Evolutionary conservation across 2,329 filamentous ascomycete genomes (phyloP).

Genomic region (Penicillium corylophilum): DNA sequence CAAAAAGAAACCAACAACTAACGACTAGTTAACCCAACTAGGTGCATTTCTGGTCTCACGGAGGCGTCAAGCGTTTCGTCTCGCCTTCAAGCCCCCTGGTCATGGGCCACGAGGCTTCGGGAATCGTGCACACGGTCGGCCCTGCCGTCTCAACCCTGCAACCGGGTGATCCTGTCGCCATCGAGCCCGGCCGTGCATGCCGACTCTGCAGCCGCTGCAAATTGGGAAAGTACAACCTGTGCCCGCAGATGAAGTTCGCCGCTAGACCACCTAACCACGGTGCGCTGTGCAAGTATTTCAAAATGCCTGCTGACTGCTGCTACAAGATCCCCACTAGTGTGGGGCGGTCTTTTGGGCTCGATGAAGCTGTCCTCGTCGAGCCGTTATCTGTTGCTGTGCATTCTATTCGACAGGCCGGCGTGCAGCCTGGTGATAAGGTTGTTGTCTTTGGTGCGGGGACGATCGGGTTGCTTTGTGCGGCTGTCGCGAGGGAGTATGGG

Average conservation of each 20-base stretch:
- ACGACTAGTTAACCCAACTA: constrained; percentile 2
- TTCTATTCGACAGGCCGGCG: constrained; percentile 39
- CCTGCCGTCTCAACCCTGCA: constrained; percentile 25
- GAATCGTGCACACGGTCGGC: constrained; percentile 31
- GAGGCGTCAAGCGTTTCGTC: constrained; percentile 35
- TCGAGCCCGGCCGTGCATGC: constrained; percentile 41
- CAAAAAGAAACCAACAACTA: not conserved
- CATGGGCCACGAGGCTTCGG: constrained; percentile 40
- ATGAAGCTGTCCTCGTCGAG: constrained; percentile 45
- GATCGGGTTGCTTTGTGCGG: constrained; percentile 62
- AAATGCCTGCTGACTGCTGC: constrained; percentile 41
- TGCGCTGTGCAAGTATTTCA: constrained; percentile 41
- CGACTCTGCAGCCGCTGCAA: constrained; percentile 39
- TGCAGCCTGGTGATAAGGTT: constrained; percentile 42
- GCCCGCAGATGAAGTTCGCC: constrained; percentile 41
- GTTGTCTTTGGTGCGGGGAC: constrained; percentile 66
- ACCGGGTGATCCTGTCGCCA: constrained; percentile 36
- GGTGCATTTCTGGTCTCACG: constrained; percentile 44
- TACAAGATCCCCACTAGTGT: constrained; percentile 35
- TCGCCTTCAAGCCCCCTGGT: constrained; percentile 26
- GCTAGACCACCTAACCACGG: constrained; percentile 42
- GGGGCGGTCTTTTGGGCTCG: constrained; percentile 7
- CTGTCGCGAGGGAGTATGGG: constrained; percentile 61
- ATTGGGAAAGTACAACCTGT: constrained; percentile 43
- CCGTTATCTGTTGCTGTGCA: constrained; percentile 51